A percentile compares a stretch with the other conserved stretches of the same genome.
Conservation (phyloP, 2,329 filamentous ascomycete species). For the Ophiocordyceps australis region DNA sequence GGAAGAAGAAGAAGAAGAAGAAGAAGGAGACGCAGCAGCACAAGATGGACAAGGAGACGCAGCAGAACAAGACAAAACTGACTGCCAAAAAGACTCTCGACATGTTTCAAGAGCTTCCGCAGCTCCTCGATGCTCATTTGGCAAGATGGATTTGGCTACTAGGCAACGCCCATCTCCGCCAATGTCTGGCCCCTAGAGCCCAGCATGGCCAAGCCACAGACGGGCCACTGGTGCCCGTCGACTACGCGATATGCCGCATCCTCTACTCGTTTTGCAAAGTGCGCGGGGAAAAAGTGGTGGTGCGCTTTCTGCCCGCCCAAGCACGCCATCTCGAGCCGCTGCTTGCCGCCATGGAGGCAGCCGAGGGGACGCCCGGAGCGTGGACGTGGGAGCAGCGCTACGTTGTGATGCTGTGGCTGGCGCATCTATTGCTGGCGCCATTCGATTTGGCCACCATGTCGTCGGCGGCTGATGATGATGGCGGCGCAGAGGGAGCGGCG, state of each 20-base stretch:
- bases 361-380: constrained; percentile 15
- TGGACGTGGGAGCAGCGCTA: constrained; percentile 83
- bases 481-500: constrained; percentile 19
- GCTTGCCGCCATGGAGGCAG: constrained; percentile 52
- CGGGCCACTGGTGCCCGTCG: constrained; percentile 32
- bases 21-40: too few species aligned
- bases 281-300: constrained; percentile 79
- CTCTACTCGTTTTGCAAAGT: constrained; percentile 91
- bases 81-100: constrained; percentile 52
- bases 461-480: constrained; percentile 29
- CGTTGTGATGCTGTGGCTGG: constrained; percentile 73
- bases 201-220: constrained; percentile 14
- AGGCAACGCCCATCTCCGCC: constrained; percentile 57
- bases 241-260: constrained; percentile 57
- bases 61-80: too few species aligned
- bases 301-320: constrained; percentile 81
- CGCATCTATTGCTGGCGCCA: constrained; percentile 64
- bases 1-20: too few species aligned
- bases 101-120: constrained; percentile 87
- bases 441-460: constrained; percentile 87
- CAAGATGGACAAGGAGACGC: too few species aligned
- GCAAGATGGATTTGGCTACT: constrained; percentile 57
- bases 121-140: constrained; percentile 75
- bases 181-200: constrained; percentile 28
- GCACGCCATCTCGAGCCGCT: constrained; percentile 69